Conservation (phyloP, 2,329 filamentous ascomycete species). For the Paracoccidioides brasiliensis region DNA sequence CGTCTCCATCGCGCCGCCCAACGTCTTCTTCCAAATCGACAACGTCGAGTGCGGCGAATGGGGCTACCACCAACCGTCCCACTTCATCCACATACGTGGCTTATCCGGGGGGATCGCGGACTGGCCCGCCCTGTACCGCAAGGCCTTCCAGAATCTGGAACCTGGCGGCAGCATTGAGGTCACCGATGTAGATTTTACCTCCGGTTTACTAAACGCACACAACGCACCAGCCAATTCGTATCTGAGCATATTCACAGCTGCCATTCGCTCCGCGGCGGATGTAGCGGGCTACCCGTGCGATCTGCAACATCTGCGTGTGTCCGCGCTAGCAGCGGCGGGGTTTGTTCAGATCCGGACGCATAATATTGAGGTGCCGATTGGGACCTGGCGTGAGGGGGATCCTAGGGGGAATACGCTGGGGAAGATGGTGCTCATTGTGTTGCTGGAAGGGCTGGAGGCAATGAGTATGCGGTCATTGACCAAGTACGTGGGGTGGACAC, state of each 20-base stretch:
- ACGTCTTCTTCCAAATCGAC: slow-evolving; percentile 38
- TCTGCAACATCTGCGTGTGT: slow-evolving; percentile 30
- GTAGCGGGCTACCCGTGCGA: slow-evolving; percentile 29
- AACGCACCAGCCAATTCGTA: slow-evolving; percentile 19
- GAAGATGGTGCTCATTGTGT: slow-evolving; percentile 30
- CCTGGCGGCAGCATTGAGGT: slow-evolving; percentile 38
- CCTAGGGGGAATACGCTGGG: slow-evolving; percentile 24
- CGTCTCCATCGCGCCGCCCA: slow-evolving; percentile 22
- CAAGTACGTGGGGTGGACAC: slow-evolving; percentile 20
- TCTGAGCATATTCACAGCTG: slow-evolving; percentile 21
- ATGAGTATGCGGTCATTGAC: slow-evolving; percentile 26
- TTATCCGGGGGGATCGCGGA: slow-evolving; percentile 36
- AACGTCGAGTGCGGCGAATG: slow-evolving; percentile 34
- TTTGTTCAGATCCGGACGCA: slow-evolving; percentile 32
- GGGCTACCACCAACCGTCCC: slow-evolving; percentile 37
- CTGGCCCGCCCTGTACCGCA: slow-evolving; percentile 34
- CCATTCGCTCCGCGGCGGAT: slow-evolving; percentile 27
- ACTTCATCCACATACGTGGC: slow-evolving; percentile 37
- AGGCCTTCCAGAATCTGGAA: slow-evolving; percentile 33
- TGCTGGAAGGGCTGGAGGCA: slow-evolving; percentile 30
- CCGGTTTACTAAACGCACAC: slow-evolving; percentile 15
- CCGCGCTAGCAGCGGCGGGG: slow-evolving; percentile 30
- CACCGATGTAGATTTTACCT: slow-evolving; percentile 26
- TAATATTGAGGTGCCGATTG: slow-evolving; percentile 26
- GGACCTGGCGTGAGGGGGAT: slow-evolving; percentile 23